Base-by-base conservation (phyloP, 257 asterid genomes). In the Nicotiana paniculata region DNA sequence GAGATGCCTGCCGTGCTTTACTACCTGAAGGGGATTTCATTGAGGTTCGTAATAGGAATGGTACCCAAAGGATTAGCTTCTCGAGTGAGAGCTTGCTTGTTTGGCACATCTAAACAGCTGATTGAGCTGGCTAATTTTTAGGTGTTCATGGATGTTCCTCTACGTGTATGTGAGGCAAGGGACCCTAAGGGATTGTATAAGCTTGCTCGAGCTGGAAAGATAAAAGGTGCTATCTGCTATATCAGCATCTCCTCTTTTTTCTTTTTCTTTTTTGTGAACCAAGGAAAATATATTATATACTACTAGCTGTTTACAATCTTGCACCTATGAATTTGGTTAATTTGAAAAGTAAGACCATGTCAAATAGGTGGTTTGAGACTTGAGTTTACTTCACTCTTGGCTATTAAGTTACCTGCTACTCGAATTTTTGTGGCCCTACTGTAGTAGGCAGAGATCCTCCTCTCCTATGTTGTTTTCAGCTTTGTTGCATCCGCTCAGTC, bases 181-280 rank as follows among this genome's bases (percentile, higher is more conserved):
- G 99, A 96, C 90, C 93, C 99, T 46, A 96, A 96, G 91, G 99
- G 99, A 81, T 78, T 96, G 84, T 96, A 96, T 93, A 94, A 96
- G 89, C 98, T 96, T 64, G 97, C 99, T 61, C 92, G 99, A 81
- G 97, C 97, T 75, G 98, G 99, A 81, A 92, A 93, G 88, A 94
- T 96, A 63, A 94, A 93, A 91, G 99, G 99, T 96, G 82, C 53
- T 84, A 76, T 79, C 81, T 58, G 18, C 48, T 74, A 26, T 46
- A 9, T 74, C 26, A 33, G 62, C 30, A 13, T 70, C 62, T 55
- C 53, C 51, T 48, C 13, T 35, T 43, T 43, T 43, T 9, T 9
- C 12, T 43, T 43, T 43, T 43, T 9, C 12, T 9, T 43, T 74
- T 46, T 26, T 48, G 81, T 58, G 30, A 76, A 35, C 15, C 10